phyloP scores from a whole-genome alignment of 495 filamentous ascomycete species.

The Podospora comata region DNA sequence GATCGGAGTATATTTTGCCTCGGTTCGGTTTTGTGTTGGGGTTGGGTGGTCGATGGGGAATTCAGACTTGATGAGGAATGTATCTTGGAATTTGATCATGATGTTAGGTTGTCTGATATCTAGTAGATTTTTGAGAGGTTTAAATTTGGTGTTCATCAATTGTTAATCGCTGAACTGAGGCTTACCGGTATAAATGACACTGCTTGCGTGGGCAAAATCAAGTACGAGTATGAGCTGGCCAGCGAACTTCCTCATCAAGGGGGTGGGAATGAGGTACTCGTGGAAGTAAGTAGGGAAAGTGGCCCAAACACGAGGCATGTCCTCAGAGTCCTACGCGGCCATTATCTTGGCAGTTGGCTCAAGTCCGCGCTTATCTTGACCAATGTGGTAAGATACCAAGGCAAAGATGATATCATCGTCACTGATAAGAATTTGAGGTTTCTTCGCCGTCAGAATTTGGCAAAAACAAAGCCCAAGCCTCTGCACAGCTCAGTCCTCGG shows the following conservation, averaged over 20 bases:
- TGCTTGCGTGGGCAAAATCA: constrained; percentile 16
- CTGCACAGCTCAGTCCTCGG: no score
- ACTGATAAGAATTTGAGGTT: no score
- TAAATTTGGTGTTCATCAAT: no score
- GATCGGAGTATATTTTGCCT: no score
- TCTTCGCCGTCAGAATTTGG: no score
- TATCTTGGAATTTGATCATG: constrained; percentile 21
- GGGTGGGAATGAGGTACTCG: constrained; percentile 9
- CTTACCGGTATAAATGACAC: constrained; percentile 18
- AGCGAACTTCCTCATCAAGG: constrained; percentile 12
- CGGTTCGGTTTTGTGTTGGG: no score
- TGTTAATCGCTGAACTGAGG: not conserved
- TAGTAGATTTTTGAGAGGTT: not conserved
- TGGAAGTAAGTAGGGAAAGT: constrained; percentile 14
- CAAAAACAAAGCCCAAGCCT: no score
- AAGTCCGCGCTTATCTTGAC: not conserved
- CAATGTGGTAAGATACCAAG: not conserved
- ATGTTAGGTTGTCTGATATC: constrained; percentile 25
- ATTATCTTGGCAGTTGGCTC: not conserved
- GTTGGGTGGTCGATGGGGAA: constrained; percentile 5
- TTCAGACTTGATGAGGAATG: constrained; percentile 14
- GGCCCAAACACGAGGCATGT: not conserved
- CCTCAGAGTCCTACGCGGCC: not conserved
- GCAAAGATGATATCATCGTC: no score
- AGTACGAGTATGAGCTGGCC: constrained; percentile 12